Percentiles rank a stretch among this genome's conserved stretches.
Conservation (phyloP, 768 basidiomycete genomes). For the Phlegmacium glaucopus region DNA sequence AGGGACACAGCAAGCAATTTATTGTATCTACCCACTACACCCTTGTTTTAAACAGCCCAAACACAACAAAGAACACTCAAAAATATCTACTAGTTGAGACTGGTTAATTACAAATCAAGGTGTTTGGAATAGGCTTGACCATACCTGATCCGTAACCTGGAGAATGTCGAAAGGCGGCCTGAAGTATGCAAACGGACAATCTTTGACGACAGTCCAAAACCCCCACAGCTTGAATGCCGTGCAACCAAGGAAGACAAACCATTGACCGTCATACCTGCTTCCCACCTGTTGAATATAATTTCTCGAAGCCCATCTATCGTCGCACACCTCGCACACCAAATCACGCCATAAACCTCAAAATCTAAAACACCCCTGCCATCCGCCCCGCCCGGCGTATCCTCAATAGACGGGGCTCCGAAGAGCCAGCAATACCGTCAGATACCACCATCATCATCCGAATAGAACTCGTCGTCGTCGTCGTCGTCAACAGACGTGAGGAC, state of each 20-base stretch:
- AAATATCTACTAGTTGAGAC: too few species aligned
- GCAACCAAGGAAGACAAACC: slow-evolving; percentile 7
- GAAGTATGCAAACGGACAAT: slow-evolving; percentile 9
- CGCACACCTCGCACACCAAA: neutral
- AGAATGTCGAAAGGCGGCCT: slow-evolving; percentile 10
- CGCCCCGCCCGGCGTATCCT: slow-evolving; percentile 70
- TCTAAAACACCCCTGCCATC: slow-evolving; percentile 31
- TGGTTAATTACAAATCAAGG: too few species aligned
- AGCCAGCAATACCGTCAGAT: slow-evolving; percentile 89
- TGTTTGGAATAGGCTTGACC: neutral
- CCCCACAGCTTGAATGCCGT: slow-evolving; percentile 5
- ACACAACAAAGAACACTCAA: too few species aligned
- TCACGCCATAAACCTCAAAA: slow-evolving; percentile 1
- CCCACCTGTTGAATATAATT: slow-evolving; percentile 1
- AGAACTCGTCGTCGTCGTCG: slow-evolving; percentile 87
- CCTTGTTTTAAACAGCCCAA: too few species aligned
- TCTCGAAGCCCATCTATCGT: slow-evolving; percentile 1
- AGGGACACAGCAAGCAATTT: too few species aligned
- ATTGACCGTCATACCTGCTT: slow-evolving; percentile 1
- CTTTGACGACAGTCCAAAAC: slow-evolving; percentile 5
- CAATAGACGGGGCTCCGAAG: slow-evolving; percentile 70
- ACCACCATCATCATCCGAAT: slow-evolving; percentile 69
- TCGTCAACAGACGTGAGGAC: slow-evolving; percentile 74
- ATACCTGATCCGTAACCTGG: slow-evolving; percentile 12
- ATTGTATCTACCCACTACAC: too few species aligned